Evolutionary conservation across 192 early-diverging fungal species (phyloP).

Genomic region (Umbelopsis ramanniana): DNA sequence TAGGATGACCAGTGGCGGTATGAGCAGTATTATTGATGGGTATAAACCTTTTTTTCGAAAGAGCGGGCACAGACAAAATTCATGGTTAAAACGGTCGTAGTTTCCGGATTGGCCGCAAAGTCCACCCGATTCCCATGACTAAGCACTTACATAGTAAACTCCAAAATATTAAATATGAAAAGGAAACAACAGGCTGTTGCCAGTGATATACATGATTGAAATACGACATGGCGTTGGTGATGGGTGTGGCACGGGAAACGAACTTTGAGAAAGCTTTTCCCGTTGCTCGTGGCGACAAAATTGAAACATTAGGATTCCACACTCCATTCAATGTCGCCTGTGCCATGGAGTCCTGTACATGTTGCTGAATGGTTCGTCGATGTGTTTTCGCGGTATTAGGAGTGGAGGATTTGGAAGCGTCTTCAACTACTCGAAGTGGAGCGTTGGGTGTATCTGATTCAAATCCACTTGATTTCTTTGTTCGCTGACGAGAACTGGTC

Average conservation of each 20-base stretch:
- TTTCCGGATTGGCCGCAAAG: neutral
- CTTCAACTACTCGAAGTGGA: slow-evolving; percentile 3
- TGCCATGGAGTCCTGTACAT: slow-evolving; percentile 19
- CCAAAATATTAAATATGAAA: slow-evolving; percentile 27
- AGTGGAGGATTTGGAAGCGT: neutral
- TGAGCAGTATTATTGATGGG: slow-evolving; percentile 20
- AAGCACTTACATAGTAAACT: slow-evolving; percentile 23
- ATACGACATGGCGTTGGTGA: slow-evolving; percentile 19
- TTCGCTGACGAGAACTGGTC: slow-evolving; percentile 21
- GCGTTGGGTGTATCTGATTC: neutral
- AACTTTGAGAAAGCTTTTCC: slow-evolving; percentile 37
- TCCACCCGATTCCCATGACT: neutral
- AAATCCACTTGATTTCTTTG: neutral
- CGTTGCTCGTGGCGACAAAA: slow-evolving; percentile 26
- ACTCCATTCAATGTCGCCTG: slow-evolving; percentile 5
- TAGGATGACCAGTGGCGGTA: slow-evolving; percentile 27
- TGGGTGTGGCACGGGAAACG: slow-evolving; percentile 35
- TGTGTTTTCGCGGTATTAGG: slow-evolving; percentile 27
- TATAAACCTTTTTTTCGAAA: slow-evolving; percentile 25
- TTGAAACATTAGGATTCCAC: neutral
- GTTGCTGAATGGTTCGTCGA: slow-evolving; percentile 33
- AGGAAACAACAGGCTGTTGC: slow-evolving; percentile 18
- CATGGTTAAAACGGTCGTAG: too few relatives aligned
- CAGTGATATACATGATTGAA: slow-evolving; percentile 34
- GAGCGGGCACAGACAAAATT: too few relatives aligned